Percentiles rank a stretch among this genome's conserved stretches.
phyloP scores from a whole-genome alignment of 2,329 filamentous ascomycete genomes.

The Neofusicoccum umdonicola region DNA sequence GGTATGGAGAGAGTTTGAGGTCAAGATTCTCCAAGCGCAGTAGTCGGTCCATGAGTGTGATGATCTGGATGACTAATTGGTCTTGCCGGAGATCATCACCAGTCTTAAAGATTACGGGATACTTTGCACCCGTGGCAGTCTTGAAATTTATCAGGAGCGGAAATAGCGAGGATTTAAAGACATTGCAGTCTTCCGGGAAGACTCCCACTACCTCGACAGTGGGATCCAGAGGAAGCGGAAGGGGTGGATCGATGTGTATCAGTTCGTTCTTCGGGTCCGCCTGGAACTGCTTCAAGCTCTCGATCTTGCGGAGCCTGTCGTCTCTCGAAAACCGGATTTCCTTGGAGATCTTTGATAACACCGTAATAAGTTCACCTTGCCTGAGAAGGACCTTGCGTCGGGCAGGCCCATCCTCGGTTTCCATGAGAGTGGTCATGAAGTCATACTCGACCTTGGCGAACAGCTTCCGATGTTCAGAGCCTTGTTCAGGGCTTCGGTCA shows the following conservation, averaged over 20 bases:
- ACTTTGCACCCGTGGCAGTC: slow-evolving; percentile 71
- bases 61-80: slow-evolving; percentile 95
- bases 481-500: slow-evolving; percentile 72
- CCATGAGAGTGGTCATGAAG: slow-evolving; percentile 86
- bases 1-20: slow-evolving; percentile 91
- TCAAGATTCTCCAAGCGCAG: slow-evolving; percentile 95
- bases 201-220: slow-evolving; percentile 75
- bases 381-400: slow-evolving; percentile 73
- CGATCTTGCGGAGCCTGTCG: slow-evolving; percentile 75
- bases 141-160: slow-evolving; percentile 91
- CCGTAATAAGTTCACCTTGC: slow-evolving; percentile 84
- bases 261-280: slow-evolving; percentile 90
- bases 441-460: slow-evolving; percentile 94
- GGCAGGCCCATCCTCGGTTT: slow-evolving; percentile 66
- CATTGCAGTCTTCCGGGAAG: slow-evolving; percentile 77
- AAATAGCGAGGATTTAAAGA: slow-evolving; percentile 93
- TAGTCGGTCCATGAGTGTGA: slow-evolving; percentile 95
- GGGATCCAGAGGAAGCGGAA: slow-evolving; percentile 87
- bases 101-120: slow-evolving; percentile 95
- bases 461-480: slow-evolving; percentile 72
- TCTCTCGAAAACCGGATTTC: slow-evolving; percentile 81
- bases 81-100: slow-evolving; percentile 96
- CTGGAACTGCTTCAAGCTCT: slow-evolving; percentile 79
- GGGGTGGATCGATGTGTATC: slow-evolving; percentile 74
- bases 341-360: slow-evolving; percentile 83